Evolutionary conservation across 2,329 filamentous ascomycete genomes (phyloP), one percentile per base, ranked within the genome.

Genomic region (Aspergillus phoenicis): DNA sequence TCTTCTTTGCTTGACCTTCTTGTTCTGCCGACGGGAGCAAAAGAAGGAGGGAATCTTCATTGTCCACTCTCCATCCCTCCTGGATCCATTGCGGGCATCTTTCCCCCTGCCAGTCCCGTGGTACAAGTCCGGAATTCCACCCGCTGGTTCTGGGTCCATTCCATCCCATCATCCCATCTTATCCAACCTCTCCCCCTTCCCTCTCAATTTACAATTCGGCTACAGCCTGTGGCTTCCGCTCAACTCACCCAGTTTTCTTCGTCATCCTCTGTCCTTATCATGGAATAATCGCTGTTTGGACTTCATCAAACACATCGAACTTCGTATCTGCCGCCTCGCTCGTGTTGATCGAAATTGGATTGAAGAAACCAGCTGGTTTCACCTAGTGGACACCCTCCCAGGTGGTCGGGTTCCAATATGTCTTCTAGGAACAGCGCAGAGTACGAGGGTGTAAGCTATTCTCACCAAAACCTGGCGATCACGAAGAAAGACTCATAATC

Each of bases 341-440:
- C 56, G 39, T 54, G 53, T 52, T 30, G 30, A 38, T 41, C 33
- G 17, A 52, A 60, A 48, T 47, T 33, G 24, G 39, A 55, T 60
- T 59, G 51, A 51, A 60, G 55, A 54, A 52, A 58, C 51, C 41
- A 45, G 45, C 33, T 48, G 49, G 38, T 59, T 17, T 54, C 45
- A 48, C 47, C 51, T 56, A 33, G 28, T 48, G 41, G 41, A 45
- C 38, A 26, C 47, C 41, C 51, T 56, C 65, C 61, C 62, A 60
- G 59, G 65, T 61, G 62, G 64, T 64, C 59, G 53, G 47, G 52
- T 39, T 48, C 54, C 52, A 62, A 62, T 68, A 75, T 69, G 57
- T 73, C 73, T 59, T 74, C 77, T 52, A 76, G 73, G 61, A 77
- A 77, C 64, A 77, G 75, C 64, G 74, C 71, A 63, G 77, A 80